Evolutionary conservation across 2,329 filamentous ascomycete genomes (phyloP).

Genomic region (Sporothrix brasiliensis): DNA sequence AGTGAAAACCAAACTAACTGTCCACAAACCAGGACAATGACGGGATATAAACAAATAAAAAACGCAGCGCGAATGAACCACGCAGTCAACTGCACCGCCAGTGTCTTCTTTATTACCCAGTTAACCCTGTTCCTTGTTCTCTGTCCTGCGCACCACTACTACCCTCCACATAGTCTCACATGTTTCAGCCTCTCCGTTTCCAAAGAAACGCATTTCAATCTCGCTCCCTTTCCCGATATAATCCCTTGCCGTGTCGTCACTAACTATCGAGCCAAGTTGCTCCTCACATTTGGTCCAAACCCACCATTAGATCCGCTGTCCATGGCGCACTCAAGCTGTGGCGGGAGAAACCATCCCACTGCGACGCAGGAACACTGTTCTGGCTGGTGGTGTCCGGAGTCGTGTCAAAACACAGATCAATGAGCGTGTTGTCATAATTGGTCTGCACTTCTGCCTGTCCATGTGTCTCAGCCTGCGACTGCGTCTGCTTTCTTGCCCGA

Average conservation of each 20-base stretch:
- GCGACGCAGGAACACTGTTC: not conserved
- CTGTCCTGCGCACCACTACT: not conserved
- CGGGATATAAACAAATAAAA: not conserved
- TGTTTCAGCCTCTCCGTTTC: not conserved
- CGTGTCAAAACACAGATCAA: constrained; percentile 6
- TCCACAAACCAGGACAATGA: not conserved
- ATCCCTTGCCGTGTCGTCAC: not conserved
- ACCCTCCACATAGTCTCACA: not conserved
- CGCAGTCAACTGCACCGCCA: not conserved
- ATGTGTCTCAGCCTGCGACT: not conserved
- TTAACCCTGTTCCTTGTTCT: not conserved
- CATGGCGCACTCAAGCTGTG: constrained; percentile 20
- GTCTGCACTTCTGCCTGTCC: not conserved
- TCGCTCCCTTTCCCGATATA: not conserved
- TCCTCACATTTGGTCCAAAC: constrained; percentile 27
- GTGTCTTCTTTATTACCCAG: not conserved
- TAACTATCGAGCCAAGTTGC: too few species aligned
- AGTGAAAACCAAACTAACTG: not conserved
- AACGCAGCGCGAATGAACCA: not conserved
- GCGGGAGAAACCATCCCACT: not conserved
- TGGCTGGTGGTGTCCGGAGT: not conserved
- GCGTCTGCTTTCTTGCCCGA: not conserved
- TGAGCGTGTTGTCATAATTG: not conserved
- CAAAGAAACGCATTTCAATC: constrained; percentile 13
- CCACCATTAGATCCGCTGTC: constrained; percentile 32